These are phyloP conservation scores for Solanum rostratum DNA, from an alignment of 257 asterid species.

Conservation along the genomic window DNA sequence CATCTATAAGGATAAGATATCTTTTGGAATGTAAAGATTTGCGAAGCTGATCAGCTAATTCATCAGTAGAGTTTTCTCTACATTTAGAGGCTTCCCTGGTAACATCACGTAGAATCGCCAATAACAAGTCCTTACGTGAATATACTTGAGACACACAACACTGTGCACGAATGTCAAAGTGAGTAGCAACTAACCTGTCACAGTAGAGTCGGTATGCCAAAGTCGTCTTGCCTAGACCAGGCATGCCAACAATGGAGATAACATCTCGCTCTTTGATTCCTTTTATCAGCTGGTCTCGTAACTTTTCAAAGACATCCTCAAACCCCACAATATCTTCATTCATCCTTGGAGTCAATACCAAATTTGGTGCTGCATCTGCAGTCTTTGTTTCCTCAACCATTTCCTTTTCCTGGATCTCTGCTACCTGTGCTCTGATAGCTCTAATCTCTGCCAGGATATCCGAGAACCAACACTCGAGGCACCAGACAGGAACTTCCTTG, in stretches of 20 bases:
- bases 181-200: background rate
- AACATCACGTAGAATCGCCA: background rate
- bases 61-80: background rate
- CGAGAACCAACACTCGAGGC: background rate
- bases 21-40: background rate
- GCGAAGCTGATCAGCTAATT: background rate
- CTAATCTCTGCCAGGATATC: background rate
- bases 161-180: background rate
- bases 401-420: background rate
- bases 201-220: background rate
- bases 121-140: background rate
- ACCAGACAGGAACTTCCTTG: background rate
- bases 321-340: background rate
- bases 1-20: constrained; percentile 6
- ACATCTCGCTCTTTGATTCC: background rate
- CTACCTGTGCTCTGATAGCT: background rate
- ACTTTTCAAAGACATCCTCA: background rate
- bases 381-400: background rate
- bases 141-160: background rate
- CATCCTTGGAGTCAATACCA: background rate
- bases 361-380: background rate
- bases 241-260: constrained; percentile 3
- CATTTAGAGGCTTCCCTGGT: background rate
- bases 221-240: constrained; percentile 2
- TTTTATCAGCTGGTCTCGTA: background rate